Evolutionary conservation across 2,329 filamentous ascomycete species (phyloP).

Genomic region (Colletotrichum euphorbiae): DNA sequence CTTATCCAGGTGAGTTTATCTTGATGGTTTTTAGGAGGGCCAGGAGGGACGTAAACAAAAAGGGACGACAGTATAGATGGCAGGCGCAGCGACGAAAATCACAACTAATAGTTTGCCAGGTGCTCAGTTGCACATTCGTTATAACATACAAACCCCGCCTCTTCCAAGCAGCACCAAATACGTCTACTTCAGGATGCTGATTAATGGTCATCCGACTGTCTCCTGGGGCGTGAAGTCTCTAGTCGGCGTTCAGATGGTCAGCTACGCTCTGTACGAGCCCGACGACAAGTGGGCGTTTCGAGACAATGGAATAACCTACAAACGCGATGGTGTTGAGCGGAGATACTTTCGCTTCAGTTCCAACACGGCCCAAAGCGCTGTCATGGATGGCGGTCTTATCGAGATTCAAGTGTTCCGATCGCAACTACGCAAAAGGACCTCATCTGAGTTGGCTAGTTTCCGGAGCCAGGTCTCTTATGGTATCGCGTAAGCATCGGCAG

Average conservation of each 20-base stretch:
- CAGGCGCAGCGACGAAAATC: too few species aligned
- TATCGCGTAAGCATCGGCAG: slow-evolving; percentile 58
- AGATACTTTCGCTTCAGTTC: slow-evolving; percentile 62
- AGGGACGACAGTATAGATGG: too few species aligned
- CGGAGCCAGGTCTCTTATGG: slow-evolving; percentile 63
- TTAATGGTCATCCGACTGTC: slow-evolving; percentile 65
- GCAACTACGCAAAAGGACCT: slow-evolving; percentile 57
- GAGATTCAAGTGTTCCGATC: slow-evolving; percentile 66
- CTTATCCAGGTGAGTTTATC: slow-evolving; percentile 58
- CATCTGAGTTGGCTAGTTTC: slow-evolving; percentile 56
- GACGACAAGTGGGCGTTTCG: slow-evolving; percentile 54
- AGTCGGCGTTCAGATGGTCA: slow-evolving; percentile 53
- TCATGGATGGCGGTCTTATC: slow-evolving; percentile 67
- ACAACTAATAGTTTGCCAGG: slow-evolving; percentile 48
- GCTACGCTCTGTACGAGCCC: slow-evolving; percentile 62
- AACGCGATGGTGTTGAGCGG: slow-evolving; percentile 57
- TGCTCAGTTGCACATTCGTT: slow-evolving; percentile 65
- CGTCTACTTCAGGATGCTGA: slow-evolving; percentile 66
- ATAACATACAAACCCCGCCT: slow-evolving; percentile 51
- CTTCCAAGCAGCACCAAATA: slow-evolving; percentile 50
- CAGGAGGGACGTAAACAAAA: too few species aligned
- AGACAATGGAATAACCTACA: slow-evolving; percentile 49
- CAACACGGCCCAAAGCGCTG: slow-evolving; percentile 52
- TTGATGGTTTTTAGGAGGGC: too few species aligned
- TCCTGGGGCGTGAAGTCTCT: slow-evolving; percentile 63